Evolutionary conservation across 768 basidiomycete species (phyloP).

Genomic region (Rubroboletus pulcherrimus): DNA sequence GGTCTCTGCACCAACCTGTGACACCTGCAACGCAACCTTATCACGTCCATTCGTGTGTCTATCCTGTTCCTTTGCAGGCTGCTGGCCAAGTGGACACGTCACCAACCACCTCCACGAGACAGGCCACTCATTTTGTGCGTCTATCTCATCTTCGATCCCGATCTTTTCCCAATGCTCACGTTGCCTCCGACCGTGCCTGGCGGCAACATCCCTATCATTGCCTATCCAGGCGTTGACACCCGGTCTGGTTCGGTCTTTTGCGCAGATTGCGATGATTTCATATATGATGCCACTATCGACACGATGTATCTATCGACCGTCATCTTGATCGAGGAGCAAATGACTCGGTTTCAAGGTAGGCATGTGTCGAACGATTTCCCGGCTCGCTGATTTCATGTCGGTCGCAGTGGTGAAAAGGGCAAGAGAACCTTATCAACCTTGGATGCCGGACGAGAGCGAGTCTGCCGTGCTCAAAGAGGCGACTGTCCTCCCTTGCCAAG

Average conservation of each 20-base stretch:
- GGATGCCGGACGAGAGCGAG: constrained; percentile 45
- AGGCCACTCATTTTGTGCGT: constrained; percentile 67
- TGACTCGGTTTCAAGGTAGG: constrained; percentile 50
- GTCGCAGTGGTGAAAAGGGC: constrained; percentile 35
- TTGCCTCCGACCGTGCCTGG: neutral
- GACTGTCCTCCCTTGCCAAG: constrained; percentile 66
- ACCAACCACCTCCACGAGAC: constrained; percentile 51
- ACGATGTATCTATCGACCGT: constrained; percentile 40
- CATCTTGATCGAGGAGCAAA: constrained; percentile 56
- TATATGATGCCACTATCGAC: constrained; percentile 57
- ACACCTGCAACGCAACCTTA: constrained; percentile 51
- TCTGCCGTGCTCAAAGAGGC: constrained; percentile 45
- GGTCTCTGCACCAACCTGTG: constrained; percentile 61
- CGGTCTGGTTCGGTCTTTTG: constrained; percentile 77
- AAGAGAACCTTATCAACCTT: constrained; percentile 48
- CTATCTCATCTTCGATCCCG: neutral
- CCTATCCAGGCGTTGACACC: constrained; percentile 61
- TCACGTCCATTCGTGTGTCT: constrained; percentile 70
- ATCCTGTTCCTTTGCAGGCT: constrained; percentile 65
- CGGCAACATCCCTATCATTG: neutral
- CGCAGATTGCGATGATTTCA: constrained; percentile 67
- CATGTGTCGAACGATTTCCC: neutral
- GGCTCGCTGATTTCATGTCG: neutral
- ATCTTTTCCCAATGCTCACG: neutral
- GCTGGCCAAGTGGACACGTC: constrained; percentile 63